Base-by-base conservation (phyloP, 169 alveolate species). In the Cryptosporidium tyzzeri region DNA sequence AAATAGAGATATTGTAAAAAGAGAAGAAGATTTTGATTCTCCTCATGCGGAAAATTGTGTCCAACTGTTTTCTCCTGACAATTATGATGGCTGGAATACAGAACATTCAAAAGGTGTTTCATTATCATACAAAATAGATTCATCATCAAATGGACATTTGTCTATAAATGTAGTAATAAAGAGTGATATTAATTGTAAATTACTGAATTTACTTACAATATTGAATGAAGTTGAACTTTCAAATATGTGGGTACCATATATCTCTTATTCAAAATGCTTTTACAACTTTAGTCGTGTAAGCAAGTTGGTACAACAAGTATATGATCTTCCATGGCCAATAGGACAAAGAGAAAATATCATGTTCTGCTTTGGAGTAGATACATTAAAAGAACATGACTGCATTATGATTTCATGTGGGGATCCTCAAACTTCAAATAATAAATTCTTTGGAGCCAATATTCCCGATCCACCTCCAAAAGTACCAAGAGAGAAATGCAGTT, bases 401-500 rank as follows among this genome's bases (percentile, higher is more conserved):
- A 45, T 80, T 12, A 80, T 80, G 71, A 80, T 80, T 48, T 80
- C 89, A 2, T 80, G 89, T 29, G 75, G 89, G 0, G 75, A 80
- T 26, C 89, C 89, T 62, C 73, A 80, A 39, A 9, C 70, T 26
- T 18, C 59, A 21, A 44, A 31, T 1, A 58, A 44, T 61, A 59
- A 59, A 37, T 80, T 80, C 29, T 80, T 80, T 35, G 89, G 89
- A 16, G 65, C 62, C 21, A 67, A 80, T 16, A 80, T 80, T 31
- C 89, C 89, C n/a, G 89, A 80, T 37, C 89, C 89, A 7, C 89
- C 89, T 44, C 89, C 89, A 41, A 80, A 80, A 48, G 59, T 80
- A 31, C 89, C 71, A 23, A 80, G 89, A 62, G 89, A 80, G 29
- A 65, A 80, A 65, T 80, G 89, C 35, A 80, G 74, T 35, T 65